A percentile compares a stretch with the other conserved stretches of the same genome.
Conservation (phyloP, 176 grass and related monocot genomes). For the Alloteropsis semialata region DNA sequence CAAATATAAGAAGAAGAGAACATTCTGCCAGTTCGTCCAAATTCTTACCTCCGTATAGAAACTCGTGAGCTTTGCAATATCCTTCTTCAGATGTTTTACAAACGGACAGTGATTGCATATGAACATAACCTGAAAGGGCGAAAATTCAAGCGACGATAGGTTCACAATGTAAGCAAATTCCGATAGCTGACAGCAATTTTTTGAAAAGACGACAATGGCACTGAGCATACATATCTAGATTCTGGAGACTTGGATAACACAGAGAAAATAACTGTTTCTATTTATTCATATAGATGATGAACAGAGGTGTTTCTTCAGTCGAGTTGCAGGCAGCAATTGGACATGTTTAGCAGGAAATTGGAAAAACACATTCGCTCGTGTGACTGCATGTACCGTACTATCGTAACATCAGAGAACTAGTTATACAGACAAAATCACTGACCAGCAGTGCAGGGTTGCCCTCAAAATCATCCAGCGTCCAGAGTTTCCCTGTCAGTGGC, state of each 20-base stretch:
- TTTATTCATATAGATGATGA: neutral
- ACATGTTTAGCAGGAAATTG: neutral
- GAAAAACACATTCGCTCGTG: no score
- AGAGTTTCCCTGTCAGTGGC: slow-evolving; percentile 68
- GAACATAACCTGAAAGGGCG: slow-evolving; percentile 78
- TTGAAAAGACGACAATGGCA: neutral
- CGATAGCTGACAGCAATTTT: neutral
- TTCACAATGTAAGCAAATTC: neutral
- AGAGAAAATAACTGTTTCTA: neutral
- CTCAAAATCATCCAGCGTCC: slow-evolving; percentile 89
- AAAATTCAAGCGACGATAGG: neutral
- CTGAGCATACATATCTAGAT: neutral
- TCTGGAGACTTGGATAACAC: neutral
- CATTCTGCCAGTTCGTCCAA: neutral
- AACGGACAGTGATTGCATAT: slow-evolving; percentile 92
- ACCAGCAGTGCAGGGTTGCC: slow-evolving; percentile 70
- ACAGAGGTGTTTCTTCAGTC: neutral
- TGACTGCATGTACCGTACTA: no score
- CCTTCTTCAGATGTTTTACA: slow-evolving; percentile 86
- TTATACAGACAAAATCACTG: neutral
- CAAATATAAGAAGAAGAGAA: neutral
- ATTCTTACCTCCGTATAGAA: slow-evolving; percentile 74
- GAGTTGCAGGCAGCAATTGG: neutral
- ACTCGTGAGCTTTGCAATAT: slow-evolving; percentile 70
- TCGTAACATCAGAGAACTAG: neutral